Conservation (phyloP, 805 yeast species). For the Kuraishia piskuri region DNA sequence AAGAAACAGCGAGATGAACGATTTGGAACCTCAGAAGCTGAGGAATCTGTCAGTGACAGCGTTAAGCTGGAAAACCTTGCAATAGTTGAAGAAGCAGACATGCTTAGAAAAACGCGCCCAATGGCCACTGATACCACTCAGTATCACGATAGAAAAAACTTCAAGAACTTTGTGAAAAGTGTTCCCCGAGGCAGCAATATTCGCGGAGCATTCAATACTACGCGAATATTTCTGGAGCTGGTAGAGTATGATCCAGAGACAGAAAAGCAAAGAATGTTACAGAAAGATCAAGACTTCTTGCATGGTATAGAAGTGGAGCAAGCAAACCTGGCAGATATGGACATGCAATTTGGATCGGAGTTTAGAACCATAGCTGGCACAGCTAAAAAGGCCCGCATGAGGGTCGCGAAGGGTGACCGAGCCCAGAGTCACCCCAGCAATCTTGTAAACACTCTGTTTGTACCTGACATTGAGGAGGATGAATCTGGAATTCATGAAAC, state of each 20-base stretch:
- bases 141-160: background rate
- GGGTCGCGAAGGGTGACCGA: background rate
- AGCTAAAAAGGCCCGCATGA: background rate
- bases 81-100: background rate
- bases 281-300: background rate
- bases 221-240: background rate
- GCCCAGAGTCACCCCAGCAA: background rate
- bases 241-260: background rate
- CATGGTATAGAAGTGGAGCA: background rate
- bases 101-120: background rate
- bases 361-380: background rate
- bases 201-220: background rate
- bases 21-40: background rate
- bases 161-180: constrained; percentile 1
- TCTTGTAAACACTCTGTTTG: background rate
- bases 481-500: background rate
- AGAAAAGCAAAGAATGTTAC: background rate
- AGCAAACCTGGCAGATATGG: background rate
- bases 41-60: background rate
- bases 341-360: background rate
- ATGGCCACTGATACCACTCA: no score
- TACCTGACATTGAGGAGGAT: background rate
- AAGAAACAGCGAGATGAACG: background rate
- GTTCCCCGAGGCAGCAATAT: background rate
- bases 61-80: background rate